These are phyloP conservation scores for Mycosphaerella sp. DNA, from an alignment of 2,329 filamentous ascomycete genomes.

Conservation along the genomic window DNA sequence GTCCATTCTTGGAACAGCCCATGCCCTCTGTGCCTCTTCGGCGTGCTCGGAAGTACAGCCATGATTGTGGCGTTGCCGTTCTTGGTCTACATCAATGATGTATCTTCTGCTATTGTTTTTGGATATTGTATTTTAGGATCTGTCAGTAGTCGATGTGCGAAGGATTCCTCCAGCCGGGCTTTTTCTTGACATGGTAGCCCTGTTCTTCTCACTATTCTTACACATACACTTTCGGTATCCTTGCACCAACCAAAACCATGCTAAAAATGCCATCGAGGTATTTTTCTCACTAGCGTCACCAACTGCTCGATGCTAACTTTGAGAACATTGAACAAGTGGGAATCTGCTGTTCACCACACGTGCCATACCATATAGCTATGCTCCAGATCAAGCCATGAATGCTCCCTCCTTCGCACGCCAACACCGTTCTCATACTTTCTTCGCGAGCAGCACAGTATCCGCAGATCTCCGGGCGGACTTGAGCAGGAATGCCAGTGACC, in stretches of 20 bases:
- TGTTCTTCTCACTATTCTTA: constrained; percentile 3
- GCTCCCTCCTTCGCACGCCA: too few relatives aligned
- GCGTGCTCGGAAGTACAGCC: not conserved
- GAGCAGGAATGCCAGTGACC: too few relatives aligned
- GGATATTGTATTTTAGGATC: not conserved
- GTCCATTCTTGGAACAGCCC: not conserved
- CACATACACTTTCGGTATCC: not conserved
- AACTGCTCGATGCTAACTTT: not conserved
- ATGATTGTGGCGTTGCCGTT: not conserved
- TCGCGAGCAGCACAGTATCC: too few relatives aligned
- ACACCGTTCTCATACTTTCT: too few relatives aligned
- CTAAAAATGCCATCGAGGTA: constrained; percentile 1
- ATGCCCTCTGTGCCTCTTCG: not conserved
- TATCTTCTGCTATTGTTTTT: not conserved
- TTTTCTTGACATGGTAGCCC: constrained; percentile 1
- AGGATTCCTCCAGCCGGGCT: not conserved
- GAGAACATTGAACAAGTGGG: too few relatives aligned
- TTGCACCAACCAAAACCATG: constrained; percentile 5
- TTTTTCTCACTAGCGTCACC: not conserved
- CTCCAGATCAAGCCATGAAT: too few relatives aligned
- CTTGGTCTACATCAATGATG: not conserved
- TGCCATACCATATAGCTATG: too few relatives aligned
- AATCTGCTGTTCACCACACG: too few relatives aligned
- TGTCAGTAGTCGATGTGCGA: not conserved
- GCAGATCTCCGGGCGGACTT: too few relatives aligned